Percentiles rank a stretch among this genome's conserved stretches.
Evolutionary conservation across 2,329 filamentous ascomycete species (phyloP).

Genomic region (Ophiostoma ips): DNA sequence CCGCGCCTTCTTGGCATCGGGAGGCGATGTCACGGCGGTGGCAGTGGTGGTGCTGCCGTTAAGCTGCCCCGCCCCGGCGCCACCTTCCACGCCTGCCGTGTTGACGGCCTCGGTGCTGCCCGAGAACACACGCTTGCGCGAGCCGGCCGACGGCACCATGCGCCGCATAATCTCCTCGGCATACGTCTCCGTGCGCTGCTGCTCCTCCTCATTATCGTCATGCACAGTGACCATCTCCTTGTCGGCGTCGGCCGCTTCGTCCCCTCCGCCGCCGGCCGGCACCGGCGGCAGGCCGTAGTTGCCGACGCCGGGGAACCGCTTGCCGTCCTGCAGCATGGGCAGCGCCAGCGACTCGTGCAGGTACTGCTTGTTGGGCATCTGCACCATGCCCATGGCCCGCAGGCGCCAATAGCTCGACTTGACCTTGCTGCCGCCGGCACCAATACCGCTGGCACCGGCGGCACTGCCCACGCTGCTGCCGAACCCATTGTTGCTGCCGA

Average conservation of each 20-base stretch:
- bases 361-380: slow-evolving; percentile 17
- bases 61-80: too few relatives aligned
- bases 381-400: slow-evolving; percentile 30
- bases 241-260: not conserved
- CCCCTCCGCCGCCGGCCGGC: not conserved
- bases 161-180: slow-evolving; percentile 6
- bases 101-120: not conserved
- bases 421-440: not conserved
- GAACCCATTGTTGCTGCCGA: not conserved
- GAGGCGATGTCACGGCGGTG: not conserved
- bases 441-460: not conserved
- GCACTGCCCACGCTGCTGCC: not conserved
- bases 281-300: slow-evolving; percentile 21
- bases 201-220: not conserved
- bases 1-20: slow-evolving; percentile 7
- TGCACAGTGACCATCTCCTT: not conserved
- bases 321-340: slow-evolving; percentile 28
- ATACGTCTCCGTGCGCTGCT: not conserved
- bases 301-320: slow-evolving; percentile 25
- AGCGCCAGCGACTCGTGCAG: slow-evolving; percentile 32
- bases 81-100: not conserved
- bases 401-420: slow-evolving; percentile 25
- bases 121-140: slow-evolving; percentile 7
- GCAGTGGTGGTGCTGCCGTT: not conserved
- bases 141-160: not conserved